Base-by-base conservation (phyloP, 1,284 basidiomycete species). In the Thecaphora frezii region DNA sequence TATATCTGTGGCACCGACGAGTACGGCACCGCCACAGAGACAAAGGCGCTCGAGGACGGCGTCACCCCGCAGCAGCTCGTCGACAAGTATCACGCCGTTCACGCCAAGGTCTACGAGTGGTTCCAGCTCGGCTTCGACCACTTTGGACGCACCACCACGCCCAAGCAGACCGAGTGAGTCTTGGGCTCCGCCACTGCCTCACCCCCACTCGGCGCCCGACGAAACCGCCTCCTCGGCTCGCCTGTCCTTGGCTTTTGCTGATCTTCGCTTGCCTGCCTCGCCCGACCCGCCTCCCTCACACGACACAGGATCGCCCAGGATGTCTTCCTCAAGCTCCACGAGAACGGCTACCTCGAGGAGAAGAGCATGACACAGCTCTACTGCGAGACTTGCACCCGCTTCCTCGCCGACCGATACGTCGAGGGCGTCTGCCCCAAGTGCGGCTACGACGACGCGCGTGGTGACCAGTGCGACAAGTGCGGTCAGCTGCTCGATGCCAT, bases 1-100 rank as follows among this genome's bases (percentile, higher is more conserved):
- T 91, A 93, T 80, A 86, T 98, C 63, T 99, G 96, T 80, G 96
- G 96, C 44, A 98, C 96, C 5, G 94, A 99, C 79, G 94, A 99
- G 81, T 99, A 99, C 74, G 94, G 94, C 30, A 99, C 94, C 1
- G 94, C 94, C 0, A 97, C 96, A 1, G 94, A 98, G 83, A 97
- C 93, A 1, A 90, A 96, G 81, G 96, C 94, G 3, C 81, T 97
- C 56, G 96, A 97, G 79, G 96, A 98, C 79, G 88, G 89, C 1
- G 82, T 97, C 24, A 87, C 90, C 8, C 92, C 96, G 0, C 83
- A 85, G 68, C 87, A 89, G 75, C 84, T 98, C 3, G 96, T 92
- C 79, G 91, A 96, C 81, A 96, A 97, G 82, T 97, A 97, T 80
- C 83, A 94, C 76, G 84, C 85, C 26, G 83, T 97, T 14, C 94